Percentiles rank a stretch among this genome's conserved stretches.
phyloP scores from a whole-genome alignment of 2,329 filamentous ascomycete species.

The Phoma sp. region DNA sequence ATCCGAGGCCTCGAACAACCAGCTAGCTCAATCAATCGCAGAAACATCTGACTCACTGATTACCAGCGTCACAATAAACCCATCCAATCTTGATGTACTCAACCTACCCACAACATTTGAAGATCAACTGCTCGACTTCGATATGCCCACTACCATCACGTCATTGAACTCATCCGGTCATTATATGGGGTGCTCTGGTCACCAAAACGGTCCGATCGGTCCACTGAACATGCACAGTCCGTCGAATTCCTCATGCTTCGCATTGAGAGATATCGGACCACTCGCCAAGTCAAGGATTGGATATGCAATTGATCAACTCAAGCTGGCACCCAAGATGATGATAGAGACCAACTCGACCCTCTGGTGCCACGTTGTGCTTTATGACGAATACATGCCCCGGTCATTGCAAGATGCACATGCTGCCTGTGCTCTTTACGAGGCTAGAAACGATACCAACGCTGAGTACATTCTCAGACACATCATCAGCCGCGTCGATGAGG shows the following conservation, averaged over 20 bases:
- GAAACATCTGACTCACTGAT: slow-evolving; percentile 40
- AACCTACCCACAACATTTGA: slow-evolving; percentile 5
- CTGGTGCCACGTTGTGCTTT: slow-evolving; percentile 63
- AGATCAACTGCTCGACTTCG: slow-evolving; percentile 4
- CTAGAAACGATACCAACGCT: slow-evolving; percentile 59
- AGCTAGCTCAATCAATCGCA: background rate
- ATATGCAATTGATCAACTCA: slow-evolving; percentile 39
- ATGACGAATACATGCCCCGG: slow-evolving; percentile 60
- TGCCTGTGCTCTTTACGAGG: slow-evolving; percentile 61
- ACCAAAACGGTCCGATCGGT: slow-evolving; percentile 1
- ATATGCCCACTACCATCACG: slow-evolving; percentile 48
- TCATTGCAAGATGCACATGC: slow-evolving; percentile 63
- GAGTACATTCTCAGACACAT: slow-evolving; percentile 60
- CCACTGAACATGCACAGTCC: background rate
- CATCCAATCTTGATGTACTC: slow-evolving; percentile 13
- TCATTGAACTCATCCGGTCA: slow-evolving; percentile 59
- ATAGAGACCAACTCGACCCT: slow-evolving; percentile 59
- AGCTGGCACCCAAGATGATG: slow-evolving; percentile 49
- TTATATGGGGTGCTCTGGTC: slow-evolving; percentile 4
- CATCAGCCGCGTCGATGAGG: slow-evolving; percentile 53
- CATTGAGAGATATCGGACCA: slow-evolving; percentile 24
- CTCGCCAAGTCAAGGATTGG: slow-evolving; percentile 32
- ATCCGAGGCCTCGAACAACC: slow-evolving; percentile 30
- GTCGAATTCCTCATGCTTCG: slow-evolving; percentile 1
- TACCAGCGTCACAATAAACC: background rate